Evolutionary conservation across 371 early-diverging fungal genomes (phyloP).

Genomic region (Dinochytrium kinnereticum): DNA sequence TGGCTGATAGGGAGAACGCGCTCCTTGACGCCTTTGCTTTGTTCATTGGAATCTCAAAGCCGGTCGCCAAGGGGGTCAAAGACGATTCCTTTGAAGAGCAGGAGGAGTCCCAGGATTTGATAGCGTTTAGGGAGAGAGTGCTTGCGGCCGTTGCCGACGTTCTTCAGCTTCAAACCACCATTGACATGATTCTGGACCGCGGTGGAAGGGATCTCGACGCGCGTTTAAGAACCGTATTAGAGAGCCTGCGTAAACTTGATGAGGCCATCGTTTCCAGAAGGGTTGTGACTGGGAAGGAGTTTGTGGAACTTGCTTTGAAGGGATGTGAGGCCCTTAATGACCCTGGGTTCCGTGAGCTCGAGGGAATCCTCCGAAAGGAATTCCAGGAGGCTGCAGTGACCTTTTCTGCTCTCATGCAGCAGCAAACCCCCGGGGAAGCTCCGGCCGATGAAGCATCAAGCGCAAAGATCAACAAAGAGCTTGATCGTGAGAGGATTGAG

Average conservation of each 20-base stretch:
- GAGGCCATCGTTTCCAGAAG: not conserved
- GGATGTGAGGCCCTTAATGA: constrained; percentile 1
- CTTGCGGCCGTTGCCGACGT: not conserved
- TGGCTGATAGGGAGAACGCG: not conserved
- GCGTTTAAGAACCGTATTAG: not conserved
- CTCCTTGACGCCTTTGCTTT: not conserved
- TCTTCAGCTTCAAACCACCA: constrained; percentile 3
- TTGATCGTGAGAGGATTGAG: constrained; percentile 35
- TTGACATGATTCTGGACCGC: not conserved
- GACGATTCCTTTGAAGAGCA: not conserved
- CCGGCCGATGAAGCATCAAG: not conserved
- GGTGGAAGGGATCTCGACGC: not conserved
- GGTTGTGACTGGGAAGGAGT: not conserved
- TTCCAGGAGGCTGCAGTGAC: constrained; percentile 11
- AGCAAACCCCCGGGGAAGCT: not conserved
- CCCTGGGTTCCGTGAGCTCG: not conserved
- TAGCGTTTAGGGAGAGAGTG: not conserved
- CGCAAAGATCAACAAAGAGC: not conserved
- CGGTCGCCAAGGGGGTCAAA: no score
- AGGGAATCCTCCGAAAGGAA: not conserved
- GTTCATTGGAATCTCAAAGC: not conserved
- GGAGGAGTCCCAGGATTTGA: not conserved
- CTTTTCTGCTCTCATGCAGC: not conserved
- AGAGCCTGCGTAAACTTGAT: not conserved
- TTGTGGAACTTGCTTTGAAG: not conserved